Evolutionary conservation across 139 green algal genomes (phyloP), one percentile per base, ranked within the genome.

Genomic region (Dunaliella primolecta): DNA sequence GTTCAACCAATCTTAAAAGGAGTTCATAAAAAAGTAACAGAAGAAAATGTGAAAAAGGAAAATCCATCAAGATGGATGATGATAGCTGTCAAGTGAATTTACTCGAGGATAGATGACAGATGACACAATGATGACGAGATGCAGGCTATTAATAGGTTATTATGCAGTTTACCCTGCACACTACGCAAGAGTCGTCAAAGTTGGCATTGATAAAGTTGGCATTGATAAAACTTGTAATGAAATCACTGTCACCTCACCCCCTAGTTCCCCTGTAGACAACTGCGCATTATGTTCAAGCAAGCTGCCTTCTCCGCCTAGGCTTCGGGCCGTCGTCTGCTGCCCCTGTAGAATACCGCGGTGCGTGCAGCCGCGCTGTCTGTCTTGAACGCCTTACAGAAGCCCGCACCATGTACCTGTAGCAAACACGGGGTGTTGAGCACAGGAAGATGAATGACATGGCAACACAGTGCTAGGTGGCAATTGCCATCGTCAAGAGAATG

Each of bases 21-120:
- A n/a, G n/a, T n/a, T n/a, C n/a, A n/a, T n/a, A n/a, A n/a, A n/a
- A n/a, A n/a, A n/a, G n/a, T n/a, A n/a, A n/a, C n/a, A n/a, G n/a
- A n/a, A n/a, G n/a, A n/a, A n/a, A n/a, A 86, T 92, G 35, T 75
- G 34, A 55, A 2, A 21, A 77, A 77, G 71, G 2, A 32, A 77
- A 77, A 64, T 25, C 7, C 46, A 64, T 64, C 46, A 64, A 64
- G 46, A 25, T 64, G 46, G 46, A 25, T 64, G 7, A 64, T 64
- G 46, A 64, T 25, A 15, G 7, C 46, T 15, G 7, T 64, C 46
- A 64, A 15, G 46, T 15, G 46, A 64, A 15, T 64, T 64, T 7
- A 64, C 7, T 15, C 15, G 46, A n/a, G n/a, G n/a, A n/a, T n/a
- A n/a, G n/a, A n/a, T 64, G 7, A 64, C 46, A 64, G 46, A 64